A percentile compares a stretch with the other conserved stretches of the same genome.
Conservation (phyloP, 2,329 filamentous ascomycete genomes). For the Curvularia hawaiiensis region DNA sequence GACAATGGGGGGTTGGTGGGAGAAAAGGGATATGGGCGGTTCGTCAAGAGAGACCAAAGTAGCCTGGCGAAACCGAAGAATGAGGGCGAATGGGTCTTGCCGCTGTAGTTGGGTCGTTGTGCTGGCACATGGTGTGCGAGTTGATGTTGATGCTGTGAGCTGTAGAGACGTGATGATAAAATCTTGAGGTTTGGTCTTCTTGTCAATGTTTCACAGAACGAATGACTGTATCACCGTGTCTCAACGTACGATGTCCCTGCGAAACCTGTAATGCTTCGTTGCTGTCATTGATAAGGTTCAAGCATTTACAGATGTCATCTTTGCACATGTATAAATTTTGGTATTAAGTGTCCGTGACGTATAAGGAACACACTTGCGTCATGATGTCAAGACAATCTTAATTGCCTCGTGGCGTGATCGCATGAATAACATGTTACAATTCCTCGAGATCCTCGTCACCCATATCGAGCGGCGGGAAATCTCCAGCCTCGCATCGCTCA, state of each 20-base stretch:
- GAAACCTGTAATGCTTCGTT: not conserved
- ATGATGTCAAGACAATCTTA: not conserved
- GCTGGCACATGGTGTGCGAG: not conserved
- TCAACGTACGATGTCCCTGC: not conserved
- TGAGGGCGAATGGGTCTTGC: constrained; percentile 30
- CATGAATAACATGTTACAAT: constrained; percentile 18
- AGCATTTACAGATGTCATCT: not conserved
- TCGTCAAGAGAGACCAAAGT: constrained; percentile 52
- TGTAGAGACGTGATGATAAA: not conserved
- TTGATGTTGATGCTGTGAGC: not conserved
- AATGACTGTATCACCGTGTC: not conserved
- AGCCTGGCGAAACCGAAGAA: constrained; percentile 43
- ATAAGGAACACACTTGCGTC: too few relatives aligned
- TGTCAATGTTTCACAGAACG: not conserved
- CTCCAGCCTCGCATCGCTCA: constrained; percentile 76
- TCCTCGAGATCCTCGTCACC: constrained; percentile 72
- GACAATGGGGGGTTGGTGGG: constrained; percentile 59
- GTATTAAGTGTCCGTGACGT: not conserved
- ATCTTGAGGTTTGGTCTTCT: not conserved
- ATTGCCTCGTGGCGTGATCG: not conserved
- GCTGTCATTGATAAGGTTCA: not conserved
- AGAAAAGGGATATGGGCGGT: constrained; percentile 56
- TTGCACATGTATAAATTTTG: not conserved
- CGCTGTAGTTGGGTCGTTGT: constrained; percentile 14
- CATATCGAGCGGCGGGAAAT: constrained; percentile 63